Evolutionary conservation across 139 green algal genomes (phyloP), one percentile per base, ranked within the genome.

Genomic region (Chlamydomonas applanata): DNA sequence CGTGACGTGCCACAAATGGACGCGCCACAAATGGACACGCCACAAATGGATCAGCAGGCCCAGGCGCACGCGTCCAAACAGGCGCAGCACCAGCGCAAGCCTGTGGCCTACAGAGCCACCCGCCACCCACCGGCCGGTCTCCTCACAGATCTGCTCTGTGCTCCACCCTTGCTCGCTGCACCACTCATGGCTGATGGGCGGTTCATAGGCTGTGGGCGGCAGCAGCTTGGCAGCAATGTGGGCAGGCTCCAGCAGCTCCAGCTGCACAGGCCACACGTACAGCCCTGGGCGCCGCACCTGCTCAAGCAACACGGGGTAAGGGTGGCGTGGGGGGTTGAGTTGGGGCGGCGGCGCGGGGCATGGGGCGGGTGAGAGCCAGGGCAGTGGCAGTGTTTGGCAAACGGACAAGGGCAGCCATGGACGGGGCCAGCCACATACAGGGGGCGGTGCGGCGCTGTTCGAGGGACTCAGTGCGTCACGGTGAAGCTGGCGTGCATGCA

Each of bases 191-290:
- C 80, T 69, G n/a, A 85, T 72, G n/a, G 80, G 75, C 17, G 66
- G 9, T 2, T 62, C 11, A 67, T 82, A 85, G 1, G 72, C 72
- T 19, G 82, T 72, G 35, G 80, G 80, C 0, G 17, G 63, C 34
- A 78, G 57, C 30, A 77, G 56, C 25, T 32, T 20, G 24, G 4
- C 52, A 1, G 61, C 56, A 14, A 73, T 34, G 17, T 24, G 1
- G 30, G 68, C 32, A 25, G 69, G 75, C 44, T 67, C 45, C 16
- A 73, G 7, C 68, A 87, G 72, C 74, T 83, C 66, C 53, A 80
- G 61, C 74, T 84, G 77, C 22, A 87, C 32, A 0, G 82, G 82
- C 82, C 82, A 87, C 24, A 77, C 74, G 77, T 84, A 84, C 70
- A 87, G 71, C 4, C 74, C 77, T 22, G 77, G 70, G 24, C 14